Conservation (phyloP, 371 early-diverging fungal species). For the Cladochytrium tenue region DNA sequence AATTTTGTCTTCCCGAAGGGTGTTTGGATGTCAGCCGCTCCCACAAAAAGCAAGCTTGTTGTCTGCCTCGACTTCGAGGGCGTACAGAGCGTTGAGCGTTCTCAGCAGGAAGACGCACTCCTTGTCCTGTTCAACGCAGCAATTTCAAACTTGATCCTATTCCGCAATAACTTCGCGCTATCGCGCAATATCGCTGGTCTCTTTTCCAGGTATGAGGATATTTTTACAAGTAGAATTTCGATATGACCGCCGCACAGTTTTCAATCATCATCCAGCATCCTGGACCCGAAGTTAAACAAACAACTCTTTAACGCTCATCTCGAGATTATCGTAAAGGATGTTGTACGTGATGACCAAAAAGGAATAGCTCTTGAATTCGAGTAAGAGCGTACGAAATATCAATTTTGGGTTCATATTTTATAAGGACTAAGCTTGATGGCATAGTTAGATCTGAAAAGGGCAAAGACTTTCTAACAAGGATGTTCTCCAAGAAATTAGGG, state of each 20-base stretch:
- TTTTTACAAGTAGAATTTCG: too few relatives aligned
- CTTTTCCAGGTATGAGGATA: constrained; percentile 8
- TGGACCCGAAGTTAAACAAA: constrained; percentile 10
- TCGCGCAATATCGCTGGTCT: neutral
- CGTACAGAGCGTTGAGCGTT: constrained; percentile 20
- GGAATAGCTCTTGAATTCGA: constrained; percentile 19
- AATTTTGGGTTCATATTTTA: neutral
- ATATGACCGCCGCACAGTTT: too few relatives aligned
- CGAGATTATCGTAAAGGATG: constrained; percentile 12
- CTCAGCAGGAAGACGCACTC: constrained; percentile 33
- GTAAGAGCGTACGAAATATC: neutral
- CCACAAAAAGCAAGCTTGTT: neutral
- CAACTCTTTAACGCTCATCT: constrained; percentile 11
- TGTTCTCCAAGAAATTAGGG: constrained; percentile 1
- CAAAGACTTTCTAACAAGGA: constrained; percentile 11
- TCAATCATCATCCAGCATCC: neutral
- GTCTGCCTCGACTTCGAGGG: constrained; percentile 28
- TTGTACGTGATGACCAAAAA: constrained; percentile 9
- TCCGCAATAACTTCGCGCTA: constrained; percentile 5
- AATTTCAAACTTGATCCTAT: constrained; percentile 18
- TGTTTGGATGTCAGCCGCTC: constrained; percentile 19
- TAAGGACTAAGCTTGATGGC: constrained; percentile 2
- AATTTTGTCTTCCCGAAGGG: constrained; percentile 16
- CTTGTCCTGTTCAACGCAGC: constrained; percentile 31
- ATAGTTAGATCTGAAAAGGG: constrained; percentile 6